Evolutionary conservation across 2,329 filamentous ascomycete species (phyloP).

Genomic region (Aureobasidium namibiae): DNA sequence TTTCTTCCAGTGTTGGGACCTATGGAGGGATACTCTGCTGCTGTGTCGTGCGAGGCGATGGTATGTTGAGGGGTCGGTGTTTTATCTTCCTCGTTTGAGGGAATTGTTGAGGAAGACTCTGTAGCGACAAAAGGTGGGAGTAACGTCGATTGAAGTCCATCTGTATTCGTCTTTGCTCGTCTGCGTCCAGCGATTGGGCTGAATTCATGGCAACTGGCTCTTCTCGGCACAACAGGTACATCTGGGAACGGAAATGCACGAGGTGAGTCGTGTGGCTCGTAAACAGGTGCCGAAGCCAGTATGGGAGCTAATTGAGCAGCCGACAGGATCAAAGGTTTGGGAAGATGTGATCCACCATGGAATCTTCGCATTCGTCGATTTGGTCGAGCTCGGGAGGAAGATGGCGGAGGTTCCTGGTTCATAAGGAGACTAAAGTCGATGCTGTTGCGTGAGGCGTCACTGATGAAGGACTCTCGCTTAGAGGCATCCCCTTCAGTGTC

Average conservation of each 20-base stretch:
- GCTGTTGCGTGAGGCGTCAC: constrained; percentile 8
- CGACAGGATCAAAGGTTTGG: constrained; percentile 28
- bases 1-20: constrained; percentile 23
- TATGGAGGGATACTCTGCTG: constrained; percentile 19
- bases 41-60: neutral
- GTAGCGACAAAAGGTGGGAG: neutral
- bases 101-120: neutral
- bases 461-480: constrained; percentile 11
- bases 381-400: neutral
- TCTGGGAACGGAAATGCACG: constrained; percentile 16
- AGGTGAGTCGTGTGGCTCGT: constrained; percentile 19
- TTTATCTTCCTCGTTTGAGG: neutral
- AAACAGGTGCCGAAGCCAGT: constrained; percentile 22
- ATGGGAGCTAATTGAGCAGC: constrained; percentile 21
- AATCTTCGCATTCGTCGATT: constrained; percentile 28
- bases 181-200: constrained; percentile 12
- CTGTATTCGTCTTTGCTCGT: constrained; percentile 18
- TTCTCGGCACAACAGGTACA: neutral
- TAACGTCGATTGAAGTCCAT: neutral
- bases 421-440: neutral
- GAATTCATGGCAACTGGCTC: constrained; percentile 7
- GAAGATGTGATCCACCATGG: constrained; percentile 25
- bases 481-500: constrained; percentile 6
- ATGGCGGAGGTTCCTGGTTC: neutral
- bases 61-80: neutral